Evolutionary conservation across 2,329 filamentous ascomycete species (phyloP), one percentile per base, ranked within the genome.

Genomic region (Chaetoscypha palmicola): DNA sequence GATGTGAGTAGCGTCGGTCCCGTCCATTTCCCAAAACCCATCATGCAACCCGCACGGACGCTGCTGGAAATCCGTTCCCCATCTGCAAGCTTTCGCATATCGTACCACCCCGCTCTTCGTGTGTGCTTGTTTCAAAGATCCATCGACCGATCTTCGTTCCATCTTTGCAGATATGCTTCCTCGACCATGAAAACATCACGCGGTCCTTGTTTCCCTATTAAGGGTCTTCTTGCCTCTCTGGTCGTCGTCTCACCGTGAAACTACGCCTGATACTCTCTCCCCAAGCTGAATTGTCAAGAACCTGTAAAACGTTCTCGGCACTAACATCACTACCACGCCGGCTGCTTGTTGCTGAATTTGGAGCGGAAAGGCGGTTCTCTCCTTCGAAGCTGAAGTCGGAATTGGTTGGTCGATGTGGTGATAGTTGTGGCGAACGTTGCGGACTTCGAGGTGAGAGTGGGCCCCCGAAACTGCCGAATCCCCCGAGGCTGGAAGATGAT

Each of bases 281-380:
- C 91, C 91, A 97, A 12, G 86, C 83, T 14, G 87, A 92, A 58
- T 91, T 86, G 58, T 92, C 87, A 43, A 97, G 74, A 60, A 92
- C 85, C 54, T 89, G 81, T 63, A 90, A 78, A 54, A 94, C 85
- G 57, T 89, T 83, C 37, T 81, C 77, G 38, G 83, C 81, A 58
- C 79, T 87, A 45, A 90, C 81, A 4, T 74, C 72, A 63, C 83
- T 89, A 43, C 76, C 78, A 19, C 80, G 76, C 33, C 82, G 69
- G 55, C 77, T 77, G 59, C 72, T 76, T 55, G 64, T 65, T 41
- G 46, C 58, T n/a, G 41, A 55, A 19, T 35, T 35, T 38, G 51
- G 51, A 20, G 23, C 51, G 17, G 45, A 51, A 39, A 38, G 38
- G n/a, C 48, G 38, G 17, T 58, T 54, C 19, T 48, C 51, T 16